Evolutionary conservation across 192 early-diverging fungal species (phyloP).

Genomic region (Coemansia sp.): DNA sequence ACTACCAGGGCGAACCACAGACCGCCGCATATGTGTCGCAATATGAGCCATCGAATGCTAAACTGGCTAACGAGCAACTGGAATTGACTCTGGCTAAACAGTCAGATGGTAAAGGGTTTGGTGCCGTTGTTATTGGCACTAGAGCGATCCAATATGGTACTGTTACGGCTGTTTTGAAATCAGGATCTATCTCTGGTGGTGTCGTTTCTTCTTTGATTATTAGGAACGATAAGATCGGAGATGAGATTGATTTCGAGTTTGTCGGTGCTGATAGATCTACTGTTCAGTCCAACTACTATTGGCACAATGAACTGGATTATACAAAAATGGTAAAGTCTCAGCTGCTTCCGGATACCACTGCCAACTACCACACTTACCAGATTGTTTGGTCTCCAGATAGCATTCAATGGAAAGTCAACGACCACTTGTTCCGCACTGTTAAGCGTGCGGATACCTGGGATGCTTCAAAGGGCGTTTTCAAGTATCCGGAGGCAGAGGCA

Average conservation of each 20-base stretch:
- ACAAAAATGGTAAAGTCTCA: conserved; percentile 53
- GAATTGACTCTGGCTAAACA: conserved; percentile 50
- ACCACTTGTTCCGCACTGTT: conserved; percentile 53
- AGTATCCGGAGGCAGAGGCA: conserved; percentile 56
- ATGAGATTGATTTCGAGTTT: conserved; percentile 71
- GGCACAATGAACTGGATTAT: conserved; percentile 58
- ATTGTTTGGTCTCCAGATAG: conserved; percentile 62
- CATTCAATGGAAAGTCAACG: conserved; percentile 57
- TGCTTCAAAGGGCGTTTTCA: conserved; percentile 24
- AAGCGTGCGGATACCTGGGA: conserved; percentile 53
- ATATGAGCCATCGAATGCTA: conserved; percentile 57
- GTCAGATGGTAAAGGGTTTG: conserved; percentile 54
- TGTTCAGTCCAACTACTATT: conserved; percentile 67
- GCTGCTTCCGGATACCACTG: conserved; percentile 36
- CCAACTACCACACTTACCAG: conserved; percentile 56
- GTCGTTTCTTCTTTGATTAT: conserved; percentile 65
- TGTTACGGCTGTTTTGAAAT: conserved; percentile 56
- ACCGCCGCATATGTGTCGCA: conserved; percentile 54
- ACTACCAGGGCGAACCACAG: conserved; percentile 58
- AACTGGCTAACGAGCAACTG: conserved; percentile 42
- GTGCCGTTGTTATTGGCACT: conserved; percentile 58
- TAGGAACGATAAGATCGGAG: conserved; percentile 55
- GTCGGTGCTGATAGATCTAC: conserved; percentile 56
- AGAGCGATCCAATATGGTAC: conserved; percentile 63
- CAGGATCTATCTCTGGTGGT: conserved; percentile 53